phyloP scores from a whole-genome alignment of 2,329 filamentous ascomycete species.

The Xylaria sp. region DNA sequence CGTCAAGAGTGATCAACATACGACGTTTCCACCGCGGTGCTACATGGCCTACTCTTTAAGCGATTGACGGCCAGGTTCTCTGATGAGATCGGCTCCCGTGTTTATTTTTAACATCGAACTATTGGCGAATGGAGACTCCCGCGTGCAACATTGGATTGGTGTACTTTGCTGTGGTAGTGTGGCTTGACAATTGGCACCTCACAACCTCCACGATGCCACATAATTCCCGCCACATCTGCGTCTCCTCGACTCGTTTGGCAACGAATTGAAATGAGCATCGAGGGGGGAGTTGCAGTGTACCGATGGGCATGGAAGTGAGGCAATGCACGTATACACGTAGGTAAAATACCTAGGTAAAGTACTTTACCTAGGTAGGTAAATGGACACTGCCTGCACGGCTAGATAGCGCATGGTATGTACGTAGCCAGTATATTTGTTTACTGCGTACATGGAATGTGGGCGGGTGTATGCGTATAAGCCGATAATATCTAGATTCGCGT shows the following conservation, averaged over 20 bases:
- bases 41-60: slow-evolving; percentile 12
- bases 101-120: slow-evolving; percentile 25
- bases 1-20: not conserved
- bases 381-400: too few relatives aligned
- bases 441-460: not conserved
- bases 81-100: slow-evolving; percentile 23
- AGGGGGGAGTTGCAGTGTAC: not conserved
- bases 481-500: not conserved
- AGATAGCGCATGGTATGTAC: too few relatives aligned
- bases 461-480: not conserved
- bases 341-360: too few relatives aligned
- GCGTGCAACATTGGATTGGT: slow-evolving; percentile 17
- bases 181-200: slow-evolving; percentile 12
- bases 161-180: slow-evolving; percentile 22
- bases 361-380: too few relatives aligned
- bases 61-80: slow-evolving; percentile 21
- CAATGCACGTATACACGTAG: too few relatives aligned
- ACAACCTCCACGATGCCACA: slow-evolving; percentile 3
- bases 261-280: not conserved
- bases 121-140: slow-evolving; percentile 26
- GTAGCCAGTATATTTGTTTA: too few relatives aligned
- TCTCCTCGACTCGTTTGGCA: not conserved
- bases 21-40: too few relatives aligned
- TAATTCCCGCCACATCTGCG: slow-evolving; percentile 10
- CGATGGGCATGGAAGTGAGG: too few relatives aligned